Base-by-base conservation (phyloP, 2,329 filamentous ascomycete species). In the Penicillium polonicum region DNA sequence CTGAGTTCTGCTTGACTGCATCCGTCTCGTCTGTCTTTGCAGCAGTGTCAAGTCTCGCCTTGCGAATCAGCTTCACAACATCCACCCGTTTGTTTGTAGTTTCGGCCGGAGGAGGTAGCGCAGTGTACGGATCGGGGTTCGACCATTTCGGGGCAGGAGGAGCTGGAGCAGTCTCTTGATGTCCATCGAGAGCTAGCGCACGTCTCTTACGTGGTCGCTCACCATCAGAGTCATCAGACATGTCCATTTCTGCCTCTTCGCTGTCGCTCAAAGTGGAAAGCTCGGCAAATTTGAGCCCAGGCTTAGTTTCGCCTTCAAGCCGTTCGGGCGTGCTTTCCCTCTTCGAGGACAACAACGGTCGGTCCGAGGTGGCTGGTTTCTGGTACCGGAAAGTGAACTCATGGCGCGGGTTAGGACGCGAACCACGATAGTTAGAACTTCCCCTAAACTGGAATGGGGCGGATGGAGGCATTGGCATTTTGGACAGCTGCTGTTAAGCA, bases 101-200 rank as follows among this genome's bases (percentile, higher is more conserved):
- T 54, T 92, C 88, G 63, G 92, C 89, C 0, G 87, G 85, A 7
- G 91, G 92, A 9, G 93, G 93, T 10, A 96, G 80, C 2, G 86
- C 89, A 6, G 91, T 96, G 74, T 97, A 97, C 0, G 92, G 92
- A 72, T 97, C 93, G 4, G 93, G 92, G 66, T 97, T 97, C 5
- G 92, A 96, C 93, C 93, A 97, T 73, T 89, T 92, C 3, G 92
- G 91, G 5, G 72, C 76, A 43, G 70, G 68, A 17, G 61, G 58
- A 4, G 52, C 39, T 12, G 61, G 48, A 12, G 72, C 75, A 52
- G 68, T 65, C 15, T 66, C 48, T 61, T 61, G 25, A 9, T 4
- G 17, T 13, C 58, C 62, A 31, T 69, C 64, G 15, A 61, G 49
- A 42, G 68, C 70, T 6, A 72, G n/a, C 4, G 68, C 72, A 57